Conservation (phyloP, 129 eudicot species). For the Saposhnikovia divaricata region DNA sequence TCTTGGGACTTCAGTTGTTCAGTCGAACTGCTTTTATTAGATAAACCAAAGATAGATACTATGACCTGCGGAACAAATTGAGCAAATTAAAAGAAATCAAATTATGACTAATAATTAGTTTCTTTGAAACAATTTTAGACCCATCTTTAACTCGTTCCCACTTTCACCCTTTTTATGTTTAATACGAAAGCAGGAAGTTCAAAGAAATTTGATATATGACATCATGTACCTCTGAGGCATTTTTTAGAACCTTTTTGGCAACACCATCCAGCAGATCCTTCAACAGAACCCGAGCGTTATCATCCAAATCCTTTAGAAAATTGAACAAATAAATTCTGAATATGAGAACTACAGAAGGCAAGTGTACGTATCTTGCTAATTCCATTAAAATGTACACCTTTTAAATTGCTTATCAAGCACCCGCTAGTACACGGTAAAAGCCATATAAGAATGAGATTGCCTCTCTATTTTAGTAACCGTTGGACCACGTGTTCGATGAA, state of each 20-base stretch:
- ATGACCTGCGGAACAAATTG: slow-evolving; percentile 21
- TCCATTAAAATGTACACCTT: background rate
- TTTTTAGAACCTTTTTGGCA: slow-evolving; percentile 24
- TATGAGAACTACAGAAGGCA: background rate
- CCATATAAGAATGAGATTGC: background rate
- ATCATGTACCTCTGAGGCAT: slow-evolving; percentile 27
- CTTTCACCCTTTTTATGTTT: background rate
- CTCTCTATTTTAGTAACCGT: background rate
- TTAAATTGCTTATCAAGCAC: background rate
- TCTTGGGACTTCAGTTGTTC: slow-evolving; percentile 15
- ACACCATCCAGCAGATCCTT: slow-evolving; percentile 29
- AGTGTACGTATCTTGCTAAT: background rate
- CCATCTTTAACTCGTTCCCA: too few relatives aligned
- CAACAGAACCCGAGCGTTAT: slow-evolving; percentile 28
- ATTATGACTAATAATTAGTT: background rate
- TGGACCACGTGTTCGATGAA: background rate
- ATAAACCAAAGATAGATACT: slow-evolving; percentile 18
- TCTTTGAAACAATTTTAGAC: background rate
- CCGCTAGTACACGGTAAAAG: background rate
- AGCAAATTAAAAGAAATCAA: background rate
- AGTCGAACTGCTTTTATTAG: slow-evolving; percentile 23
- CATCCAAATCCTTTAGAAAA: slow-evolving; percentile 25
- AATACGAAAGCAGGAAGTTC: background rate
- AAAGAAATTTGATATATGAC: background rate
- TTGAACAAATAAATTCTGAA: background rate